Evolutionary conservation across 169 alveolate species (phyloP).

Genomic region (Eimeria sp.): DNA sequence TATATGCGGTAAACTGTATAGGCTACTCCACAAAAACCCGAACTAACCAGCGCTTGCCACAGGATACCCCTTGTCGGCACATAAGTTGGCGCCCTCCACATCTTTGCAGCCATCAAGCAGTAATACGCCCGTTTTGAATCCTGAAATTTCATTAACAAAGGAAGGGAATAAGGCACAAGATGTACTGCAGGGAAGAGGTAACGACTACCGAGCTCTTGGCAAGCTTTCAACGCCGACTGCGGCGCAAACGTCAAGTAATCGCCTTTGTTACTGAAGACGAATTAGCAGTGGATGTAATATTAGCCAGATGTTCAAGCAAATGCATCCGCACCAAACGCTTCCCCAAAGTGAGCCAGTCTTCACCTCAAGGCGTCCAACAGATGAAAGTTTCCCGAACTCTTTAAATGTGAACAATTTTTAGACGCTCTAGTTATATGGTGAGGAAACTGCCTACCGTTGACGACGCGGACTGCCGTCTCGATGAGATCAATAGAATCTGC

Average conservation of each 20-base stretch:
- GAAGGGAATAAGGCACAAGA: background rate
- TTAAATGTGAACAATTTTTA: background rate
- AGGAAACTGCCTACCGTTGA: constrained; percentile 83
- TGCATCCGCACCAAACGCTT: constrained; percentile 85
- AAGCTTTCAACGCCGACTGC: constrained; percentile 91
- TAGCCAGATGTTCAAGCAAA: background rate
- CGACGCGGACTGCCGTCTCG: constrained; percentile 92
- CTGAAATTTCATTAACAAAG: background rate
- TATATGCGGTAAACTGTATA: background rate
- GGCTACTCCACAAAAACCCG: background rate
- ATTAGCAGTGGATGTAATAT: background rate
- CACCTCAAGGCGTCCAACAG: constrained; percentile 88
- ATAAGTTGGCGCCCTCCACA: constrained; percentile 90
- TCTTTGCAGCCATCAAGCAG: constrained; percentile 88
- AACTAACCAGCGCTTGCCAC: constrained; percentile 89
- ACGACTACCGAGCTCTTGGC: constrained; percentile 87
- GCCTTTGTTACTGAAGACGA: constrained; percentile 75
- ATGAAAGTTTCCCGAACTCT: constrained; percentile 86
- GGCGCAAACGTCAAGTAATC: constrained; percentile 85
- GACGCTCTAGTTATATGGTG: background rate
- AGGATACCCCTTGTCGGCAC: constrained; percentile 91
- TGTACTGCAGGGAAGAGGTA: background rate
- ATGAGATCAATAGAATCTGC: constrained; percentile 89
- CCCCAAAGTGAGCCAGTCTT: constrained; percentile 87
- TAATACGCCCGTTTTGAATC: constrained; percentile 89